Evolutionary conservation across 345 rosid genomes (phyloP).

Genomic region (Eucalyptus curtisii): DNA sequence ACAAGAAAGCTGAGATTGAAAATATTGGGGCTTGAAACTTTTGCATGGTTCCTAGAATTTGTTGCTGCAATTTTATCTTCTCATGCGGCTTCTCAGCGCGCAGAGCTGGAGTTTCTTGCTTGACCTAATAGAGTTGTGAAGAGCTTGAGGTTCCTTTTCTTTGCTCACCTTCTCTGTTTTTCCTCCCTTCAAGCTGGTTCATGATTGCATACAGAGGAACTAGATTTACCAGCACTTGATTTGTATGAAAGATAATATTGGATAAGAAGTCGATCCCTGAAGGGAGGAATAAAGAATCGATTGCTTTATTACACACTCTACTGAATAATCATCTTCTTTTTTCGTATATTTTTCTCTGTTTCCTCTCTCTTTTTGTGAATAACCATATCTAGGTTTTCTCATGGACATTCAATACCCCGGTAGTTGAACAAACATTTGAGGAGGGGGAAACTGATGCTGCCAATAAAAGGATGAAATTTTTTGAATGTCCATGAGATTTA

Average conservation of each 20-base stretch:
- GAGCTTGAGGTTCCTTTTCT: not conserved
- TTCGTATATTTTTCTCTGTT: not conserved
- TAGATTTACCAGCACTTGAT: not conserved
- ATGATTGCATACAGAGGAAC: not conserved
- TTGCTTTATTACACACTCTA: not conserved
- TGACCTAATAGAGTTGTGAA: not conserved
- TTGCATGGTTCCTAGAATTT: not conserved
- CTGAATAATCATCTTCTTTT: not conserved
- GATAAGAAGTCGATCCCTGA: not conserved
- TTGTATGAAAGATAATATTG: not conserved
- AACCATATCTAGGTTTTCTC: no score
- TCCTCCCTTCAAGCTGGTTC: not conserved
- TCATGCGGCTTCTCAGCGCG: not conserved
- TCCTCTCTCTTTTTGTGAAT: not conserved
- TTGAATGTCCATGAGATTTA: not conserved
- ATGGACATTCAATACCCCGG: not conserved
- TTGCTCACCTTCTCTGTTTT: not conserved
- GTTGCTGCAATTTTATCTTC: not conserved
- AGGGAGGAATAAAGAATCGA: not conserved
- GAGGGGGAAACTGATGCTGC: not conserved
- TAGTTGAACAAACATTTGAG: not conserved
- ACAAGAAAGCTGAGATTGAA: constrained; percentile 60
- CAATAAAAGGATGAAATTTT: not conserved
- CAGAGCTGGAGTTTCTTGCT: not conserved
- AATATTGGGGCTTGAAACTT: constrained; percentile 52